Conservation (phyloP, 2,329 filamentous ascomycete species). For the Gyromitra esculenta region DNA sequence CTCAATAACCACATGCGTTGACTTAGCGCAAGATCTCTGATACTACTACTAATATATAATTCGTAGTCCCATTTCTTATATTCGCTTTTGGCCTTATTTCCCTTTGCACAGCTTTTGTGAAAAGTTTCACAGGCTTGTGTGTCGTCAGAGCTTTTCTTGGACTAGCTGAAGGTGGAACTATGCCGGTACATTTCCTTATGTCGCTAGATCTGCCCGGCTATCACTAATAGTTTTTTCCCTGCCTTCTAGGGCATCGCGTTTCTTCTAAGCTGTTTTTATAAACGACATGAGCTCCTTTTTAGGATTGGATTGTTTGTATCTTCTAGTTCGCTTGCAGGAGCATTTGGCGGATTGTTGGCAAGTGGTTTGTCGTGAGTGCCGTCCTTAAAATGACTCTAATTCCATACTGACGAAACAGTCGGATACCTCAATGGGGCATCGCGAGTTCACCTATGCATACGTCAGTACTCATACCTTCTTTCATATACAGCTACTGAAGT, state of each 20-base stretch:
- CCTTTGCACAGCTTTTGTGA: conserved; percentile 67
- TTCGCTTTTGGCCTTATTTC: conserved; percentile 68
- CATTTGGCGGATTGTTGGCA: conserved; percentile 69
- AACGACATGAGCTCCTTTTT: conserved; percentile 67
- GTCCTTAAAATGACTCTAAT: too few species aligned
- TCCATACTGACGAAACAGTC: conserved; percentile 44
- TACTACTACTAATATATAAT: neutral
- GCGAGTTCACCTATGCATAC: conserved; percentile 61
- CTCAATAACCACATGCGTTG: neutral
- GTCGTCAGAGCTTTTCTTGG: conserved; percentile 65
- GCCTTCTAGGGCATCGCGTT: conserved; percentile 64
- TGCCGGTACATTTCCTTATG: conserved; percentile 61
- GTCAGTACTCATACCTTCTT: neutral
- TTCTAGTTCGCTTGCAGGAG: conserved; percentile 67
- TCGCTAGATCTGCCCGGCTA: neutral
- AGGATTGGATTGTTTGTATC: conserved; percentile 69
- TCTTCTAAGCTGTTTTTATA: conserved; percentile 69
- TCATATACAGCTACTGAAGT: neutral
- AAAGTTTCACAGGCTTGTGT: conserved; percentile 64
- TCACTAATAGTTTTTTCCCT: neutral
- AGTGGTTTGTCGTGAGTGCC: conserved; percentile 62
- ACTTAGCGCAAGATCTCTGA: too few species aligned
- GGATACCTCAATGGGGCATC: conserved; percentile 67
- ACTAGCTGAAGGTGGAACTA: conserved; percentile 68
- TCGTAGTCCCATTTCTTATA: conserved; percentile 65